Conservation (phyloP, 139 green algal genomes). For the Edaphochlamys debaryana region DNA sequence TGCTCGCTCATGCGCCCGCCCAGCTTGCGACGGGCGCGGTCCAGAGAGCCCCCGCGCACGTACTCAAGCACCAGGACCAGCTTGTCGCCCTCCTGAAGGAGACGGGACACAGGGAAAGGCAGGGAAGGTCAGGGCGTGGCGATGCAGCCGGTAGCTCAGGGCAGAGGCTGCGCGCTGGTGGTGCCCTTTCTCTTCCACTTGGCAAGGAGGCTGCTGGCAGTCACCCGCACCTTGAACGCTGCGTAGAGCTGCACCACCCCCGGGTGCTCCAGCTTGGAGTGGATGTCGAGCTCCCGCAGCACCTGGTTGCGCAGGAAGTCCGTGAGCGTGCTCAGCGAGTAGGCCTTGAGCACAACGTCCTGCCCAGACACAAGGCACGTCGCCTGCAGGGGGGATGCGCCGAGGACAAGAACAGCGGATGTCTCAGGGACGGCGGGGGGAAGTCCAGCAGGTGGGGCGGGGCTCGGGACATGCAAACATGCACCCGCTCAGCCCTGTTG, state of each 20-base stretch:
- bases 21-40: conserved; percentile 38
- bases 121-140: neutral
- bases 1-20: conserved; percentile 49
- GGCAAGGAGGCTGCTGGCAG: neutral
- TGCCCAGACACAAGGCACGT: neutral
- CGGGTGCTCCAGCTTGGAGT: conserved; percentile 51
- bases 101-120: neutral
- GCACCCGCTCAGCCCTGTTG: too few relatives aligned
- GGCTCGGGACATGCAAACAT: too few relatives aligned
- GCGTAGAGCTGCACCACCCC: conserved; percentile 51
- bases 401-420: too few relatives aligned
- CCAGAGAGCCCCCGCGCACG: conserved; percentile 47
- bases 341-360: conserved; percentile 49
- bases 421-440: too few relatives aligned
- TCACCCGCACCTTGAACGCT: conserved; percentile 39
- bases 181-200: too few relatives aligned
- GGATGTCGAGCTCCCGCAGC: conserved; percentile 53
- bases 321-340: conserved; percentile 41
- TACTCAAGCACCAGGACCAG: conserved; percentile 55
- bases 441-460: too few relatives aligned
- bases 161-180: too few relatives aligned
- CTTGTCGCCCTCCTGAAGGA: conserved; percentile 34
- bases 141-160: too few relatives aligned
- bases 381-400: neutral
- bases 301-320: conserved; percentile 51